Evolutionary conservation across 1,284 basidiomycete species (phyloP).

Genomic region (Cryptococcus depauperatus): DNA sequence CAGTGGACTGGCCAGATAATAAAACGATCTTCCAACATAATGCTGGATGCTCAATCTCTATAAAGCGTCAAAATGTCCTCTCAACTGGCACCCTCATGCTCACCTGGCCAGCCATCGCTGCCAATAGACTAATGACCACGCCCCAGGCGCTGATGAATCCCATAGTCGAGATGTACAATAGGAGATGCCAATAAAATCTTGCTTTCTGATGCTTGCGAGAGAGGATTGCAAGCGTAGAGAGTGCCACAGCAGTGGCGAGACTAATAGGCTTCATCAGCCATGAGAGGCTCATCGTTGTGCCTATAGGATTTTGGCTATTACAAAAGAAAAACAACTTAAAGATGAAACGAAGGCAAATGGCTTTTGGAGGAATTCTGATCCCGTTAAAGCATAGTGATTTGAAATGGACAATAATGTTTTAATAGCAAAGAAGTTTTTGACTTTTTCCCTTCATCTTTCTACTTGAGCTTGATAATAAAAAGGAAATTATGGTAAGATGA

Average conservation of each 20-base stretch:
- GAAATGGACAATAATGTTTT: not conserved
- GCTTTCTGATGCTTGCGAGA: conserved; percentile 33
- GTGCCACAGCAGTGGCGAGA: conserved; percentile 34
- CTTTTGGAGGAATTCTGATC: not conserved
- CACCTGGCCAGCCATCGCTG: conserved; percentile 58
- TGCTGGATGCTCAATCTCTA: conserved; percentile 74
- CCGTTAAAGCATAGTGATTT: not conserved
- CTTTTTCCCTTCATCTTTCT: too few species aligned
- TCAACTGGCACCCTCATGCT: conserved; percentile 4
- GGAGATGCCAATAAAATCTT: conserved; percentile 57
- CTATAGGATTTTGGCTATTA: too few species aligned
- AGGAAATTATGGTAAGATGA: too few species aligned
- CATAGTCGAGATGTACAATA: conserved; percentile 66
- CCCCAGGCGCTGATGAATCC: conserved; percentile 69
- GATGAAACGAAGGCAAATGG: too few species aligned
- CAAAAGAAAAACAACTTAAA: too few species aligned
- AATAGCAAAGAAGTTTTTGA: too few species aligned
- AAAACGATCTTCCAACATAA: conserved; percentile 78
- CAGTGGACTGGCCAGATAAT: conserved; percentile 58
- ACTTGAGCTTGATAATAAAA: too few species aligned
- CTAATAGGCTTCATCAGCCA: conserved; percentile 40
- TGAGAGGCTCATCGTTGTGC: conserved; percentile 17
- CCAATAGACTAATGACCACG: conserved; percentile 60
- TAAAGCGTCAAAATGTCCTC: conserved; percentile 3
- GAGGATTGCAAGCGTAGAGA: conserved; percentile 37